These are phyloP conservation scores for Coniochaeta sp. DNA, from an alignment of 2,329 filamentous ascomycete species.

Conservation along the genomic window DNA sequence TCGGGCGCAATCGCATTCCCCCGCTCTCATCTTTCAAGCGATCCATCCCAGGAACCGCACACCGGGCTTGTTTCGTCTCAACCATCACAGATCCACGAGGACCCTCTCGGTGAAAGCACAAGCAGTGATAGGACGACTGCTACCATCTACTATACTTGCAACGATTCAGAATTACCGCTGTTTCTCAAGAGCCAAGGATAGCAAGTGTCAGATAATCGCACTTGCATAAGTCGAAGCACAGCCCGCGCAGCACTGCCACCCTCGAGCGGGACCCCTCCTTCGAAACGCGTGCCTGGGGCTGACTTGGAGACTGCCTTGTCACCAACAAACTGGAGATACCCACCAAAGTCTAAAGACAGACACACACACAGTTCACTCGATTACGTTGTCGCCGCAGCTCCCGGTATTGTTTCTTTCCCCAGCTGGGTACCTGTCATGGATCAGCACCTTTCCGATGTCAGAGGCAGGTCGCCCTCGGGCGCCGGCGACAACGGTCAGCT, in stretches of 20 bases:
- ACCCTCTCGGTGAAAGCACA: not conserved
- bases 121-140: not conserved
- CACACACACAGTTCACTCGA: not conserved
- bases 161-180: not conserved
- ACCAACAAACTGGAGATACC: not conserved
- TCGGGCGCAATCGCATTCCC: not conserved
- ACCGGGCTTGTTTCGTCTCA: not conserved
- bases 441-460: constrained; percentile 36
- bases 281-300: constrained; percentile 2
- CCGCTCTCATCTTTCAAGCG: not conserved
- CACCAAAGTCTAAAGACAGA: not conserved
- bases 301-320: constrained; percentile 2
- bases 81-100: not conserved
- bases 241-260: constrained; percentile 3
- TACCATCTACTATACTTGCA: not conserved
- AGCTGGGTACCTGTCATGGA: constrained; percentile 32
- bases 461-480: constrained; percentile 55
- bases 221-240: not conserved
- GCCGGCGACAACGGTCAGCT: constrained; percentile 32
- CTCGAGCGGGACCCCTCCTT: not conserved
- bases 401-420: not conserved
- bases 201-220: not conserved
- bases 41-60: too few species aligned
- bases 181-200: not conserved
- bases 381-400: not conserved